A percentile compares a stretch with the other conserved stretches of the same genome.
phyloP scores from a whole-genome alignment of 129 eudicot genomes.

The Flaveria trinervia region DNA sequence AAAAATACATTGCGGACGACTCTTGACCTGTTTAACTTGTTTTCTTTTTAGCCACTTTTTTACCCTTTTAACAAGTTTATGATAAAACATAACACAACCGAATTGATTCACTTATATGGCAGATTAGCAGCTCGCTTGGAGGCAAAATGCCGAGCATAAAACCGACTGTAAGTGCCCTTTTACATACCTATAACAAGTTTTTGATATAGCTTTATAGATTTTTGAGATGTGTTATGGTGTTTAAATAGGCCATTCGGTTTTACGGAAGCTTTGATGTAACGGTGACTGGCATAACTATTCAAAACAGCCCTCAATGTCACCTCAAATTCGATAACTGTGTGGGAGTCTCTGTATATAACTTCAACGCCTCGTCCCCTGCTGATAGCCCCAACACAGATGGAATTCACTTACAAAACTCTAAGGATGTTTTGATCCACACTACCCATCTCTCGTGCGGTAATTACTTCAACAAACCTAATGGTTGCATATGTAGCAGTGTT shows the following conservation, averaged over 20 bases:
- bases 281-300: constrained; percentile 85
- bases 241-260: constrained; percentile 78
- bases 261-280: constrained; percentile 88
- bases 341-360: constrained; percentile 68
- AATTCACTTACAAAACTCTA: constrained; percentile 90
- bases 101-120: constrained; percentile 19
- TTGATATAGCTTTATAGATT: background rate
- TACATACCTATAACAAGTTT: background rate
- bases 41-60: background rate
- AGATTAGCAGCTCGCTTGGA: constrained; percentile 61
- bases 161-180: constrained; percentile 80
- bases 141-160: constrained; percentile 79
- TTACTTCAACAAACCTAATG: background rate
- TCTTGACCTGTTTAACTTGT: background rate
- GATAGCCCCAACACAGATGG: constrained; percentile 97
- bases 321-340: constrained; percentile 83
- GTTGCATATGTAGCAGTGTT: background rate
- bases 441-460: constrained; percentile 83
- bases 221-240: constrained; percentile 12
- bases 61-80: background rate
- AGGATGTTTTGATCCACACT: constrained; percentile 74
- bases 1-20: background rate
- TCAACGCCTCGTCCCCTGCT: constrained; percentile 70
- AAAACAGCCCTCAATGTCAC: constrained; percentile 90
- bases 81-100: background rate